These are phyloP conservation scores for Phytophthora pseudosyringae DNA, from an alignment of 352 stramenopile species.

Conservation along the genomic window DNA sequence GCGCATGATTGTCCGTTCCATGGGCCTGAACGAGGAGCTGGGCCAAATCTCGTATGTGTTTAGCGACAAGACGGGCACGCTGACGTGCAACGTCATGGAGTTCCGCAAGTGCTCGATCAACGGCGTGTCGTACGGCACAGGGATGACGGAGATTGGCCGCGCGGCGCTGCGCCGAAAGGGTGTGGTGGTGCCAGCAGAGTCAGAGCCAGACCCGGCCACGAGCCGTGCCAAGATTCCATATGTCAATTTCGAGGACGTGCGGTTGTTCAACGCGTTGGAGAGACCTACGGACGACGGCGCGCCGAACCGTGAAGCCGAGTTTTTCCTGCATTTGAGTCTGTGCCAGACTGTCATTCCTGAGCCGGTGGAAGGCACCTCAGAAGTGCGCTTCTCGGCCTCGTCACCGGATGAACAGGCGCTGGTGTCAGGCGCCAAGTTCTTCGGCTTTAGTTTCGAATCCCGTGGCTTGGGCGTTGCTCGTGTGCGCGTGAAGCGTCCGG, in stretches of 20 bases:
- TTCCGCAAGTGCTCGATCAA: slow-evolving; percentile 96
- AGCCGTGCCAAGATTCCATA: slow-evolving; percentile 59
- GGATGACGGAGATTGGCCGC: slow-evolving; percentile 82
- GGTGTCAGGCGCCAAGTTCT: slow-evolving; percentile 86
- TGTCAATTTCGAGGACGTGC: slow-evolving; percentile 81
- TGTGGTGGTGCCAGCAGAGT: slow-evolving; percentile 55
- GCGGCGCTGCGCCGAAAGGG: slow-evolving; percentile 72
- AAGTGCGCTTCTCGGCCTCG: slow-evolving; percentile 76
- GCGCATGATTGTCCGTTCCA: slow-evolving; percentile 80
- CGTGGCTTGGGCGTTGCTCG: slow-evolving; percentile 67
- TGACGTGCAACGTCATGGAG: slow-evolving; percentile 95
- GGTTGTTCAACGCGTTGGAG: slow-evolving; percentile 55
- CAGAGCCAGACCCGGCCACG: slow-evolving; percentile 24
- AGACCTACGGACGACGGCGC: slow-evolving; percentile 31
- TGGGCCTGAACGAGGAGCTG: slow-evolving; percentile 91
- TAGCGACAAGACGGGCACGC: slow-evolving; percentile 94
- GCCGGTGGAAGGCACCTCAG: slow-evolving; percentile 47
- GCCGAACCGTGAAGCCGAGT: slow-evolving; percentile 61
- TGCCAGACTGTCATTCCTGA: slow-evolving; percentile 86
- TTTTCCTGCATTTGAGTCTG: slow-evolving; percentile 87
- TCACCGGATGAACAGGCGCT: slow-evolving; percentile 91
- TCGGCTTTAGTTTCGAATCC: slow-evolving; percentile 79
- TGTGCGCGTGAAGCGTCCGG: slow-evolving; percentile 53
- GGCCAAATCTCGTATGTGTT: slow-evolving; percentile 94
- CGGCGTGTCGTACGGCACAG: slow-evolving; percentile 91